Evolutionary conservation across 148 eudicot genomes (phyloP).

Genomic region (Nyssa sinensis): DNA sequence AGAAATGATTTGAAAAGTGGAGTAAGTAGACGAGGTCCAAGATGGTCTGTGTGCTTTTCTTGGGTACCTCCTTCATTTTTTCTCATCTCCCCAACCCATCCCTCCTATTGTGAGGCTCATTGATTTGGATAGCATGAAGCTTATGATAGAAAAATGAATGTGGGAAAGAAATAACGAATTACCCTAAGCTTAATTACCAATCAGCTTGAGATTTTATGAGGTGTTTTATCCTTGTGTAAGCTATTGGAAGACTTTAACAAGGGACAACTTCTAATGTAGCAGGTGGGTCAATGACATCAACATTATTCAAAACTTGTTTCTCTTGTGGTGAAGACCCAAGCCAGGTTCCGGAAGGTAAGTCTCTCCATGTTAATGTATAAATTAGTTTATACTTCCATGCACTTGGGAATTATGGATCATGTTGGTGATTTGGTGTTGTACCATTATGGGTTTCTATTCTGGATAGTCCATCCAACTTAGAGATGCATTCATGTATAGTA

Average conservation of each 20-base stretch:
- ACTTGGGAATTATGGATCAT: not conserved
- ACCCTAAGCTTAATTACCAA: not conserved
- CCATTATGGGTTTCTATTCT: not conserved
- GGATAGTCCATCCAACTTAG: not conserved
- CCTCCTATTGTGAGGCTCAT: not conserved
- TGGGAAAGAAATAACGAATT: not conserved
- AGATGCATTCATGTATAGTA: not conserved
- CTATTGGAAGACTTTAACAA: constrained; percentile 10
- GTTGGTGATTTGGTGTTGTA: not conserved
- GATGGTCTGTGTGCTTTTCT: constrained; percentile 5
- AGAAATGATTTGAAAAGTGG: not conserved
- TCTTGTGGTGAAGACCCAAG: constrained; percentile 89
- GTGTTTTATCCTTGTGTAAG: not conserved
- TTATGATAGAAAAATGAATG: not conserved
- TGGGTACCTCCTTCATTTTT: not conserved
- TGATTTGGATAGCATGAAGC: constrained; percentile 4
- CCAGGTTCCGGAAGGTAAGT: constrained; percentile 72
- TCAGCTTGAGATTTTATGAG: not conserved
- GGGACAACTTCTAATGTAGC: constrained; percentile 31
- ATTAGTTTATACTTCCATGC: not conserved
- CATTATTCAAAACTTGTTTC: constrained; percentile 65
- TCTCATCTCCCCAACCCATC: not conserved
- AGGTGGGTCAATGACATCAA: constrained; percentile 52
- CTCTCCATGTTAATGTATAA: not conserved
- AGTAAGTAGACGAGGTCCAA: not conserved